These are phyloP conservation scores for Sporothrix luriei DNA, from an alignment of 2,329 filamentous ascomycete genomes.

Conservation along the genomic window DNA sequence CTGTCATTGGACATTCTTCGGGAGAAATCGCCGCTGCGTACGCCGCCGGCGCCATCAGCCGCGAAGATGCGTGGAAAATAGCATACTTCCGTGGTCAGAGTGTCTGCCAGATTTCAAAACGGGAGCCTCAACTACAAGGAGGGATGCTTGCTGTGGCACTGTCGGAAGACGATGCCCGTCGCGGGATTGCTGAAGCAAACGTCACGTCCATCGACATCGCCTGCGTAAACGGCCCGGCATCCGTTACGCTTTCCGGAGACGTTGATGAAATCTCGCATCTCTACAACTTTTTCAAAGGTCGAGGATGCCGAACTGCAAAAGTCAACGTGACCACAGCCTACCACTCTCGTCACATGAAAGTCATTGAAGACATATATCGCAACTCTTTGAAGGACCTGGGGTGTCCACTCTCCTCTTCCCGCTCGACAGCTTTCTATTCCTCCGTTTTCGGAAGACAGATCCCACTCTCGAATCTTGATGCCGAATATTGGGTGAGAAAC, in stretches of 20 bases:
- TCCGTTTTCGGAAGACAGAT: conserved; percentile 37
- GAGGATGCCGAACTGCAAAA: conserved; percentile 15
- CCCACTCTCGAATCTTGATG: conserved; percentile 18
- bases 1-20: conserved; percentile 44
- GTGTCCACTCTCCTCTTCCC: background rate
- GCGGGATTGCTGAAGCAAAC: conserved; percentile 30
- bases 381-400: conserved; percentile 25
- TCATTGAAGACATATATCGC: conserved; percentile 36
- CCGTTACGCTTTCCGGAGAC: conserved; percentile 45
- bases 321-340: conserved; percentile 41
- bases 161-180: conserved; percentile 44
- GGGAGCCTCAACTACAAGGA: conserved; percentile 38
- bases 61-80: conserved; percentile 41
- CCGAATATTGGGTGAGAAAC: conserved; percentile 45
- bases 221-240: conserved; percentile 43
- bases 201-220: conserved; percentile 41
- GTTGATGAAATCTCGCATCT: conserved; percentile 30
- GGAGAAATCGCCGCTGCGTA: conserved; percentile 48
- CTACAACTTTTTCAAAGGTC: conserved; percentile 27
- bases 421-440: conserved; percentile 34
- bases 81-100: conserved; percentile 43
- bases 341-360: conserved; percentile 41
- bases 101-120: conserved; percentile 37
- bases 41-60: conserved; percentile 38
- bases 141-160: conserved; percentile 54